Evolutionary conservation across 2,329 filamentous ascomycete species (phyloP), one percentile per base, ranked within the genome.

Genomic region (Colletotrichum sansevieriae): DNA sequence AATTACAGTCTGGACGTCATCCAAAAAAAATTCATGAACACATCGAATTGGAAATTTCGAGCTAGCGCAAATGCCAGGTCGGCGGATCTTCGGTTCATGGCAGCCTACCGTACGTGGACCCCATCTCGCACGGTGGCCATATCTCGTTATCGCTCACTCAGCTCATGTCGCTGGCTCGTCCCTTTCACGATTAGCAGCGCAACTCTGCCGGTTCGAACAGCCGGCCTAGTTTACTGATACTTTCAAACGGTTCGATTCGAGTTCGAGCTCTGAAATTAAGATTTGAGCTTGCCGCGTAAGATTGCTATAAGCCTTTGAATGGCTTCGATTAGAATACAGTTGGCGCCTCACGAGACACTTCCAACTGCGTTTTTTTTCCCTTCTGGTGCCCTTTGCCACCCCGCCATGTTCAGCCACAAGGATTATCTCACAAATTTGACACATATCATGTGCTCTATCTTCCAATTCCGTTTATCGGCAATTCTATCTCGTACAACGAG

Each of bases 1-100:
- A 46, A 12, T 18, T 18, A 18, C 18, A 63, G 62, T 71, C 65
- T 72, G 69, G 54, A 61, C 70, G 70, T 72, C 70, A 72, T 72
- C 57, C 59, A 71, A 67, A 71, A 72, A 71, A 72, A 71, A 70
- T 65, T 65, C 57, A 69, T 69, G 60, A 65, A 44, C 54, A 63
- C 68, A 71, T 71, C 60, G 70, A 71, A 66, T 67, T 71, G 59
- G 57, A 65, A 65, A 62, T 58, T 65, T 68, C 46, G 58, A 49
- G 60, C 60, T 70, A 65, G 66, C 55, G 44, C 52, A 18, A 39
- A 68, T 57, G 43, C 35, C 18, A 49, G 37, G 33, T 20, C 70
- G 70, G 70, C 49, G 60, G 68, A 71, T 71, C 70, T 52, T 65
- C 70, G 70, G 70, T 20, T 44, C 35, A 51, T 7, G 20, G 2